A percentile compares a stretch with the other conserved stretches of the same genome.
These are phyloP conservation scores for Podospora comata DNA, from an alignment of 495 filamentous ascomycete genomes.

Conservation along the genomic window DNA sequence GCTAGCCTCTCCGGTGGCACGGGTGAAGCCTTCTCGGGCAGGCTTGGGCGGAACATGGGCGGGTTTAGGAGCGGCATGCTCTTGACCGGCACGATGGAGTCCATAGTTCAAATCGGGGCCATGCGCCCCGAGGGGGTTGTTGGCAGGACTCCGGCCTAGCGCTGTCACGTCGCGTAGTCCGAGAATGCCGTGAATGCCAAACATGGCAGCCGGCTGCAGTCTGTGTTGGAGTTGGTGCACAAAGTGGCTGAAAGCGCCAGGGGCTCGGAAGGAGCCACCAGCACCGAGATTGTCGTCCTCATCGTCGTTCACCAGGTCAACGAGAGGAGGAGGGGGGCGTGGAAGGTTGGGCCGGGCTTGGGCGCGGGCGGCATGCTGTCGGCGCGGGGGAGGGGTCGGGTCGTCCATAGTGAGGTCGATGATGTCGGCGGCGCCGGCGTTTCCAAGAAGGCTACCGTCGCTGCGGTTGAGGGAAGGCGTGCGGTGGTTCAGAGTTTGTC, in stretches of 20 bases:
- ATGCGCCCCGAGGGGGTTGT: slow-evolving; percentile 31
- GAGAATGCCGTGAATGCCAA: background rate
- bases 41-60: slow-evolving; percentile 35
- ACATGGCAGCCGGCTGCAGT: background rate
- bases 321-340: background rate
- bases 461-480: slow-evolving; percentile 40
- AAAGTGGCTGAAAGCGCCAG: background rate
- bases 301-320: background rate
- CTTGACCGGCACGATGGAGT: slow-evolving; percentile 25
- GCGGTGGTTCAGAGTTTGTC: slow-evolving; percentile 32
- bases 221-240: background rate
- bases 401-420: slow-evolving; percentile 42
- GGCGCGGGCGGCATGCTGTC: slow-evolving; percentile 1
- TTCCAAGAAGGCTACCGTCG: slow-evolving; percentile 40
- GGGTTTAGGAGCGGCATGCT: slow-evolving; percentile 25
- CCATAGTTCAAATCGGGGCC: slow-evolving; percentile 32
- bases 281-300: background rate
- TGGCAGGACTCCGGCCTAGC: slow-evolving; percentile 11
- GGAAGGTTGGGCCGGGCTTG: slow-evolving; percentile 9
- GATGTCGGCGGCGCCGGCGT: slow-evolving; percentile 24
- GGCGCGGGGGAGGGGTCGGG: slow-evolving; percentile 18
- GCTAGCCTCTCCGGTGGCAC: slow-evolving; percentile 37
- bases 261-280: no score
- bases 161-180: slow-evolving; percentile 17
- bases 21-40: slow-evolving; percentile 40